A percentile compares a stretch with the other conserved stretches of the same genome.
Evolutionary conservation across 306 rosid species (phyloP).

Genomic region (Castanea sativa): DNA sequence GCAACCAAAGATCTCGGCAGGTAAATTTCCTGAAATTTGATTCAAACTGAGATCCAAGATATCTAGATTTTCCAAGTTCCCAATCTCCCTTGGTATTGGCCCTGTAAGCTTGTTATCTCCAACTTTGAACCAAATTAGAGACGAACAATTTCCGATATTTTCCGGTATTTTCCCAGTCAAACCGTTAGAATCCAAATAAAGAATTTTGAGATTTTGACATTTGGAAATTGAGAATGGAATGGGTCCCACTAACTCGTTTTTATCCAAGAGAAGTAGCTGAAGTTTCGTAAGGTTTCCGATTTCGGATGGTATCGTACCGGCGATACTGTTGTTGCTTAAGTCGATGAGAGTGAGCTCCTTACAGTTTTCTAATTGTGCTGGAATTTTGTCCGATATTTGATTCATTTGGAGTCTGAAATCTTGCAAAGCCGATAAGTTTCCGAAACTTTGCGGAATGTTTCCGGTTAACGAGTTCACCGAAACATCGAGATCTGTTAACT

Average conservation of each 20-base stretch:
- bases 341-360: conserved; percentile 46
- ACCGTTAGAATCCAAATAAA: conserved; percentile 72
- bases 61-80: conserved; percentile 55
- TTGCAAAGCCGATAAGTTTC: conserved; percentile 52
- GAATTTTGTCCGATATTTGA: conserved; percentile 76
- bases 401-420: conserved; percentile 63
- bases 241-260: conserved; percentile 72
- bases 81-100: conserved; percentile 57
- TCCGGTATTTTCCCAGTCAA: conserved; percentile 67
- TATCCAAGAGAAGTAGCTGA: conserved; percentile 65
- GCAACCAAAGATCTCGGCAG: conserved; percentile 65
- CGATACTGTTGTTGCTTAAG: conserved; percentile 60
- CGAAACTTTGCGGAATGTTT: conserved; percentile 62
- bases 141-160: conserved; percentile 73
- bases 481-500: conserved; percentile 52
- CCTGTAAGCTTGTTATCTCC: conserved; percentile 62
- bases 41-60: conserved; percentile 71
- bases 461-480: conserved; percentile 72
- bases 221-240: conserved; percentile 72
- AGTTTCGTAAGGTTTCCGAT: conserved; percentile 64
- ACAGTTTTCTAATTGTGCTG: conserved; percentile 63
- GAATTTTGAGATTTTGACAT: conserved; percentile 60
- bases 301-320: conserved; percentile 31
- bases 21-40: conserved; percentile 45
- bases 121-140: conserved; percentile 74